phyloP scores from a whole-genome alignment of 176 grass and related monocot genomes.

The Bolboschoenus planiculmis region DNA sequence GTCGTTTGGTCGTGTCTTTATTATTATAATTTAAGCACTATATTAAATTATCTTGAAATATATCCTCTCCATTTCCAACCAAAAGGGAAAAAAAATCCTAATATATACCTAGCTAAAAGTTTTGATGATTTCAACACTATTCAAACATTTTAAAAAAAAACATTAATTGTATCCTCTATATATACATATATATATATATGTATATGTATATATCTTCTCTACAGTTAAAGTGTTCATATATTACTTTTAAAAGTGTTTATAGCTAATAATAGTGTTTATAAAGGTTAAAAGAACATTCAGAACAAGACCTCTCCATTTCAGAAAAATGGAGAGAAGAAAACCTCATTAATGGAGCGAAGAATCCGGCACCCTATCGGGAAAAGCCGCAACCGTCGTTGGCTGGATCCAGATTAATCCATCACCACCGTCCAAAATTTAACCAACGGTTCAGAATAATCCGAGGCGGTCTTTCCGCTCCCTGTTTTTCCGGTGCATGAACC shows the following conservation, averaged over 20 bases:
- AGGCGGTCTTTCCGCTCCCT: slow-evolving; percentile 9
- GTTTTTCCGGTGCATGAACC: slow-evolving; percentile 10
- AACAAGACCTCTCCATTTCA: background rate
- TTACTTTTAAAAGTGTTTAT: no score
- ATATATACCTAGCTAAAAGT: background rate
- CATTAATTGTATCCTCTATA: background rate
- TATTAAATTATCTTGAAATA: background rate
- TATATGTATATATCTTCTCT: no score
- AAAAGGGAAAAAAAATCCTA: background rate
- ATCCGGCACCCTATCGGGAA: background rate
- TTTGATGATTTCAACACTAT: background rate
- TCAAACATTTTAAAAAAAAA: background rate
- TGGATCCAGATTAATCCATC: background rate
- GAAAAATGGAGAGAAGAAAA: background rate
- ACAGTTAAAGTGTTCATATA: no score
- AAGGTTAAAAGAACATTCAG: no score
- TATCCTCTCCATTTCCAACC: background rate
- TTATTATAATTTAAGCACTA: background rate
- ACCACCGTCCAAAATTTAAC: background rate
- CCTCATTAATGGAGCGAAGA: background rate
- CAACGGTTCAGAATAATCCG: background rate
- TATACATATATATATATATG: no score
- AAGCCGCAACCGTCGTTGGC: background rate
- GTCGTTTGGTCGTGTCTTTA: background rate
- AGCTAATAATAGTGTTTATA: no score